These are phyloP conservation scores for Aspergillus nanangensis DNA, from an alignment of 495 filamentous ascomycete species.

Conservation along the genomic window DNA sequence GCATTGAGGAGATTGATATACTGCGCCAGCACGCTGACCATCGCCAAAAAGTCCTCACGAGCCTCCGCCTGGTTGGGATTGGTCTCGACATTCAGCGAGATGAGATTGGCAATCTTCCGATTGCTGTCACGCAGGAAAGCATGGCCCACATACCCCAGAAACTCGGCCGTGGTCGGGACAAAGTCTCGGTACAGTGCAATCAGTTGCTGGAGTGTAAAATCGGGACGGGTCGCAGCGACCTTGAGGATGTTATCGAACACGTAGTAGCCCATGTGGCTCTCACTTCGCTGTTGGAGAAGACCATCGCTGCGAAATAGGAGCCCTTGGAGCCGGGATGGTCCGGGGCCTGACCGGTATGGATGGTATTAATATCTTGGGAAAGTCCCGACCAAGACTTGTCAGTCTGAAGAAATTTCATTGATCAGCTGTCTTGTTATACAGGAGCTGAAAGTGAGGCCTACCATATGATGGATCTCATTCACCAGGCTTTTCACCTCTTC, in stretches of 20 bases:
- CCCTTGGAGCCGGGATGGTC: constrained; percentile 3
- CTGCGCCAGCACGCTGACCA: constrained; percentile 10
- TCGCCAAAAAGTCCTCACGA: constrained; percentile 9
- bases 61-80: constrained; percentile 2
- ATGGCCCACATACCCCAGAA: constrained; percentile 5
- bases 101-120: constrained; percentile 5
- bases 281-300: constrained; percentile 10
- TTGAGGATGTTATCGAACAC: constrained; percentile 10
- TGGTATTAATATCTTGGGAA: not conserved
- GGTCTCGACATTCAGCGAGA: not conserved
- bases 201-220: constrained; percentile 9
- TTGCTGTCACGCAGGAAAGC: constrained; percentile 5
- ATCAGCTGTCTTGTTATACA: not conserved
- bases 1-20: constrained; percentile 15
- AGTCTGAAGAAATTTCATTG: not conserved
- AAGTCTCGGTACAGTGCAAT: constrained; percentile 5
- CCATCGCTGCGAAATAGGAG: constrained; percentile 13
- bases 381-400: constrained; percentile 10
- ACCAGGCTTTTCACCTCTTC: constrained; percentile 7
- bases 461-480: constrained; percentile 8
- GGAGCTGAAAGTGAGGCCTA: not conserved
- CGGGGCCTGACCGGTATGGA: constrained; percentile 5
- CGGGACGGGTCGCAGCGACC: not conserved
- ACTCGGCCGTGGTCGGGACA: constrained; percentile 3
- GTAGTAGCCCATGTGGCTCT: constrained; percentile 9